Conservation (phyloP, 2,329 filamentous ascomycete species). For the Paraphaeosphaeria sporulosa region DNA sequence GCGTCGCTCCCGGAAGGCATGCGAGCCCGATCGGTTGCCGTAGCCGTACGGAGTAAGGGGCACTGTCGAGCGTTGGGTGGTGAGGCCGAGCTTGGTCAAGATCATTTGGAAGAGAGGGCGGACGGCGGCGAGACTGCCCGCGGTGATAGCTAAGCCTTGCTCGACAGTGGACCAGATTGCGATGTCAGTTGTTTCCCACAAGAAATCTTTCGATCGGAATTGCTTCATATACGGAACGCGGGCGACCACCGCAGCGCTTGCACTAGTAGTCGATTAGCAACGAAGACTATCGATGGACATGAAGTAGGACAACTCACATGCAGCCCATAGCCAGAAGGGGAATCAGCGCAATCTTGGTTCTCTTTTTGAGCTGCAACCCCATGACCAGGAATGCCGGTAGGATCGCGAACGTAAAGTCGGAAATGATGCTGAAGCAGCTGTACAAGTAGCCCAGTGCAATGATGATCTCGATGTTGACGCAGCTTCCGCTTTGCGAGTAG, state of each 20-base stretch:
- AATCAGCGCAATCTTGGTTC: constrained; percentile 59
- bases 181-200: constrained; percentile 46
- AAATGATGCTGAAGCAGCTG: constrained; percentile 55
- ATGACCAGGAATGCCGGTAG: constrained; percentile 61
- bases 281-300: neutral
- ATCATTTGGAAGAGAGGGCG: constrained; percentile 43
- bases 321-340: constrained; percentile 60
- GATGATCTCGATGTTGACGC: constrained; percentile 51
- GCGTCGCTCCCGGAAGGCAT: constrained; percentile 19
- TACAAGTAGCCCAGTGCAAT: constrained; percentile 55
- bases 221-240: constrained; percentile 39
- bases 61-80: constrained; percentile 27
- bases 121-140: constrained; percentile 45
- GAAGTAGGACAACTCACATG: constrained; percentile 46
- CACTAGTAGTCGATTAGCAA: constrained; percentile 24
- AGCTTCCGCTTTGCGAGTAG: constrained; percentile 47
- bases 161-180: constrained; percentile 48
- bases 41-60: constrained; percentile 36
- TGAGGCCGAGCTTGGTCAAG: constrained; percentile 34
- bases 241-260: constrained; percentile 44
- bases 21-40: constrained; percentile 23
- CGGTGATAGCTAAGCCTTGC: constrained; percentile 48
- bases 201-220: constrained; percentile 42
- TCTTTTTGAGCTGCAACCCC: constrained; percentile 58
- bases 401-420: constrained; percentile 59